Conservation (phyloP, 202 grass and related monocot genomes). For the Schoenoplectus triqueter region DNA sequence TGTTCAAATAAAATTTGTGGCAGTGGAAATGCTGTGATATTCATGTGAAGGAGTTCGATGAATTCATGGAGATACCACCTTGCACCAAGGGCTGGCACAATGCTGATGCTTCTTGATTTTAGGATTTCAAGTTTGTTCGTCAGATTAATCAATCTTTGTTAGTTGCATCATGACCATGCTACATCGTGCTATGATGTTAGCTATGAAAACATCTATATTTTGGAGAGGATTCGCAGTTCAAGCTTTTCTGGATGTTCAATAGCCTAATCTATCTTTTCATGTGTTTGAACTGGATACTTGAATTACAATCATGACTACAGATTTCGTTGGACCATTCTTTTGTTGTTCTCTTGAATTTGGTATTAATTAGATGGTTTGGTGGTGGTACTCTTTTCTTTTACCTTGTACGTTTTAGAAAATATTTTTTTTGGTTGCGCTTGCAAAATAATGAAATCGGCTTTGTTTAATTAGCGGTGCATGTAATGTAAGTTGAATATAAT, state of each 20-base stretch:
- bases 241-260: background rate
- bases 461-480: no score
- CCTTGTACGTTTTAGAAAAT: background rate
- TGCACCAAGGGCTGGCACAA: conserved; percentile 97
- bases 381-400: background rate
- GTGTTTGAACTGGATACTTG: background rate
- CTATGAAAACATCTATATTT: background rate
- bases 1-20: conserved; percentile 9
- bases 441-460: no score
- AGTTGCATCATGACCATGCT: conserved; percentile 9
- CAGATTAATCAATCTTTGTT: conserved; percentile 2
- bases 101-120: conserved; percentile 66
- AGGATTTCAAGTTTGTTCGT: conserved; percentile 13
- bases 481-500: no score
- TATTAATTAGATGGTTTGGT: background rate
- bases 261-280: conserved; percentile 1
- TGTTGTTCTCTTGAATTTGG: background rate
- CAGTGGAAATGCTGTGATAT: conserved; percentile 99
- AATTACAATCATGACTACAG: background rate
- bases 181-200: conserved; percentile 4
- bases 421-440: background rate
- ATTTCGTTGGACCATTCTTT: background rate
- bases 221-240: background rate
- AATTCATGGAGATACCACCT: conserved; percentile 91
- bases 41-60: conserved; percentile 94